Evolutionary conservation across 106 monocot genomes (phyloP).

Genomic region (Dendrobium nobile): DNA sequence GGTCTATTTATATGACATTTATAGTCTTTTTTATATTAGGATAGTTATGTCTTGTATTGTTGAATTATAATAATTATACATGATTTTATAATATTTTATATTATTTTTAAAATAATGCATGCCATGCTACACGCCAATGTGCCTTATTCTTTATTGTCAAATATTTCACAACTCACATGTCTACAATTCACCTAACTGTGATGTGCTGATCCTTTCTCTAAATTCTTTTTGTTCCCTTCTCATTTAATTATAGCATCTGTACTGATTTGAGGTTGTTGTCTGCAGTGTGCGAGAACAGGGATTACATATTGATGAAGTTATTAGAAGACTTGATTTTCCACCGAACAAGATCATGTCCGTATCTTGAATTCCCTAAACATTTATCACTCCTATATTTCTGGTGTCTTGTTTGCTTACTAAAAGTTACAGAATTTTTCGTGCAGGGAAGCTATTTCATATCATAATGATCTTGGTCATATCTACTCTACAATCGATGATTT

Average conservation of each 20-base stretch:
- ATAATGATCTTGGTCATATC: constrained; percentile 55
- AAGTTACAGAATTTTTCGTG: neutral
- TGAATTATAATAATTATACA: too few species aligned
- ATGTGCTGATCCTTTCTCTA: neutral
- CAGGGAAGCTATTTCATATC: constrained; percentile 69
- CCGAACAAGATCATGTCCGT: constrained; percentile 39
- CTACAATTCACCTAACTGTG: neutral
- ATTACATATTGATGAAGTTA: constrained; percentile 64
- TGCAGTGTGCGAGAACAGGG: constrained; percentile 54
- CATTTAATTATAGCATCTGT: neutral
- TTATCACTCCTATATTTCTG: neutral
- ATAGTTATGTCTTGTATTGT: too few species aligned
- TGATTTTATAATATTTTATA: too few species aligned
- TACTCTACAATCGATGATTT: constrained; percentile 81
- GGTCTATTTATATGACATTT: too few species aligned
- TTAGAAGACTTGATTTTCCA: constrained; percentile 32
- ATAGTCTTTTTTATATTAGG: too few species aligned
- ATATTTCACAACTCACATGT: neutral
- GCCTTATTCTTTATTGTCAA: too few species aligned
- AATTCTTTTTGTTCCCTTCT: neutral
- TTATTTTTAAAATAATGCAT: too few species aligned
- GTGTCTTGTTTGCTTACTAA: neutral
- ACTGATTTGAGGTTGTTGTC: neutral
- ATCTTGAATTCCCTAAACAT: neutral
- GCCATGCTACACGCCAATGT: too few species aligned